Base-by-base conservation (phyloP, 176 grass and related monocot species). In the Oropetium thomaeum region DNA sequence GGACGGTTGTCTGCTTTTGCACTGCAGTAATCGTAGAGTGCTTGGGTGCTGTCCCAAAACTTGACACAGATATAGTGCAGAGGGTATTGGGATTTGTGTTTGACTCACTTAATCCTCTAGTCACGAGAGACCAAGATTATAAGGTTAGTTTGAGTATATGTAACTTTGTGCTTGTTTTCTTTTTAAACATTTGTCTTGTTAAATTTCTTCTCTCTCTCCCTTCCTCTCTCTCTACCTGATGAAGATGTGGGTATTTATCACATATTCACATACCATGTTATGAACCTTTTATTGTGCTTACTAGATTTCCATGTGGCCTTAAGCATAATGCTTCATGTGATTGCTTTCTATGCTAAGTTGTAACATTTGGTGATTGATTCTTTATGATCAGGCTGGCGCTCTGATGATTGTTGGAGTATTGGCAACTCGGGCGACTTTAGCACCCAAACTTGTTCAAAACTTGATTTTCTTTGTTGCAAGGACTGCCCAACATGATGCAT, bases 351-450 rank as follows among this genome's bases (percentile, higher is more conserved):
- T 65, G 65, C 51, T 59, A 70, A 45, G 40, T 70, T 47, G 32
- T 61, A 76, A 75, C 63, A 62, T 43, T 30, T 31, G 37, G 20
- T 82, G 60, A 73, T 26, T 4, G 35, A 71, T 76, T 81, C 38
- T 83, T 73, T 63, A 27, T 57, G 53, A 70, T 8, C 71, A 97
- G 95, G 88, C 95, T 87, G 95, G 91, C 29, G 88, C 88, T 15
- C 76, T 97, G 41, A 97, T 97, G 95, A 80, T 92, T 80, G 77
- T 93, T 84, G 95, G 90, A 67, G 72, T 97, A 44, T 32, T 97
- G 58, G 88, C 83, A 47, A 92, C 84, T 9, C 88, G 86, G 71
- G 74, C 91, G 41, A 89, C 86, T 53, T 77, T 97, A 70, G 73
- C 90, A 7, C 38, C 77, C 40, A 93, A 93, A 74, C 88, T 97